Conservation (phyloP, 345 rosid species). For the Noccaea caerulescens region DNA sequence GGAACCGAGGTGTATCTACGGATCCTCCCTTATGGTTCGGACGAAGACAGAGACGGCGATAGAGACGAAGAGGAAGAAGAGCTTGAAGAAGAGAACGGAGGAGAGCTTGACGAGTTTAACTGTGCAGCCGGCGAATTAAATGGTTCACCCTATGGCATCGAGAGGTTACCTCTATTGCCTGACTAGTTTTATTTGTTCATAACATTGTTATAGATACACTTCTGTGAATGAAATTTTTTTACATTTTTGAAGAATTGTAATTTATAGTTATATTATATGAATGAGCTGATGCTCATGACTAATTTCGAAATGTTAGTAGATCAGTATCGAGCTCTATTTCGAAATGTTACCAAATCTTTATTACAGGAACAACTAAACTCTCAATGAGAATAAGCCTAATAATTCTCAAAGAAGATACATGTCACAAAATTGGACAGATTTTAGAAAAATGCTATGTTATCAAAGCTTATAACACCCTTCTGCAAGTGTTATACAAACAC, state of each 20-base stretch:
- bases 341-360: too few relatives aligned
- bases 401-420: too few relatives aligned
- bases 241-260: background rate
- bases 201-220: conserved; percentile 18
- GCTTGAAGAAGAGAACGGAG: conserved; percentile 43
- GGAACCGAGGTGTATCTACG: conserved; percentile 55
- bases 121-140: conserved; percentile 19
- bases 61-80: conserved; percentile 44
- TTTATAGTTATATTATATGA: background rate
- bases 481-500: too few relatives aligned
- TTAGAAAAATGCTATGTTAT: too few relatives aligned
- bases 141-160: conserved; percentile 26
- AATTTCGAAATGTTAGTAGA: background rate
- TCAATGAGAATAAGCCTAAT: too few relatives aligned
- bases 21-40: conserved; percentile 61
- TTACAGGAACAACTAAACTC: too few relatives aligned
- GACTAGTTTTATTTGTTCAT: conserved; percentile 30
- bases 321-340: background rate
- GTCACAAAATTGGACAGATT: too few relatives aligned
- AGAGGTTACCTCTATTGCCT: conserved; percentile 43
- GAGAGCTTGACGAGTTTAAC: conserved; percentile 34
- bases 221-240: background rate
- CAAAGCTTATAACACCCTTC: too few relatives aligned
- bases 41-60: conserved; percentile 31
- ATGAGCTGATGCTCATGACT: background rate